Conservation (phyloP, 331 rosid species). For the Phaseolus coccineus region DNA sequence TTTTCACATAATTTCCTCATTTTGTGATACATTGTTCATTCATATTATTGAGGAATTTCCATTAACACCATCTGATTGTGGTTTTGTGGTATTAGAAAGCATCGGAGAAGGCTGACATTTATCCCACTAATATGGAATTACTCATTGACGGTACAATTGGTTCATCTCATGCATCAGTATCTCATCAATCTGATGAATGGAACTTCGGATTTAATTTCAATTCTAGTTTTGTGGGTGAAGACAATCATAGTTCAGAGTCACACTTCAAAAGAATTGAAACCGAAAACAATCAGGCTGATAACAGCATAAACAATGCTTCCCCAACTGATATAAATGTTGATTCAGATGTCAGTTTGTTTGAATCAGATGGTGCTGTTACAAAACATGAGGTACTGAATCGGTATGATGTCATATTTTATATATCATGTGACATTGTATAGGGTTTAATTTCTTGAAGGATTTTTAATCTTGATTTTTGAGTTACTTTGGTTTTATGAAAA, state of each 20-base stretch:
- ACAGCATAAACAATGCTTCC: constrained; percentile 42
- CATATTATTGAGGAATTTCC: constrained; percentile 12
- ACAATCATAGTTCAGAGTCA: constrained; percentile 45
- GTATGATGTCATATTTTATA: constrained; percentile 43
- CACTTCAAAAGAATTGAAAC: constrained; percentile 28
- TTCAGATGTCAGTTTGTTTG: constrained; percentile 53
- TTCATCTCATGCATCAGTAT: constrained; percentile 50
- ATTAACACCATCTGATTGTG: constrained; percentile 39
- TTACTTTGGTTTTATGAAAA: constrained; percentile 36
- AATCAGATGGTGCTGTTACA: constrained; percentile 54
- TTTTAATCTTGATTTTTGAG: constrained; percentile 33
- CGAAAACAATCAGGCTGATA: constrained; percentile 50
- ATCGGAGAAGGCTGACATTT: constrained; percentile 42
- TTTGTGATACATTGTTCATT: constrained; percentile 30
- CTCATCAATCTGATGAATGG: constrained; percentile 56
- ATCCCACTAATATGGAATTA: constrained; percentile 42
- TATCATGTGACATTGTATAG: constrained; percentile 23
- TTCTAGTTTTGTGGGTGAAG: constrained; percentile 49
- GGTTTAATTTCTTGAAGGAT: constrained; percentile 20
- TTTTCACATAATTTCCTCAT: constrained; percentile 35
- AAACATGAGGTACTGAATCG: constrained; percentile 56
- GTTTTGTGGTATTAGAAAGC: constrained; percentile 58
- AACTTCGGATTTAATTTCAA: constrained; percentile 55
- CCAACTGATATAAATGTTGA: constrained; percentile 46
- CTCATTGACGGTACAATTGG: constrained; percentile 46